A percentile compares a stretch with the other conserved stretches of the same genome.
These are phyloP conservation scores for Candida xiaguanensis DNA, from an alignment of 805 yeast genomes.

Conservation along the genomic window DNA sequence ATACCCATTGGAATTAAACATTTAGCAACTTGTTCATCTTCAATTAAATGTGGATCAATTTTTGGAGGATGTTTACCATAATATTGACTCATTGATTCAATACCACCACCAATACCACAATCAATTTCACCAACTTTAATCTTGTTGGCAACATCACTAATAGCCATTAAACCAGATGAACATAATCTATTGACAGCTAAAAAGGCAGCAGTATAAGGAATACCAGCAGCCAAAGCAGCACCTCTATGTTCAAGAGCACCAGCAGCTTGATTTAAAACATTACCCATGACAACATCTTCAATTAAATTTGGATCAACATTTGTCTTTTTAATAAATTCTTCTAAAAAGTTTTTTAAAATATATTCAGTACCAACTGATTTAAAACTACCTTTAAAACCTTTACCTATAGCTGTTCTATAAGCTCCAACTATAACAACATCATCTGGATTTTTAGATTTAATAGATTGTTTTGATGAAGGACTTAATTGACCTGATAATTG, in stretches of 20 bases:
- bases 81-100: constrained; percentile 88
- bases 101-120: constrained; percentile 89
- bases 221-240: constrained; percentile 85
- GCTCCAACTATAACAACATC: constrained; percentile 92
- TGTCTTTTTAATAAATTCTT: constrained; percentile 54
- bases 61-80: constrained; percentile 70
- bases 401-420: constrained; percentile 84
- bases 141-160: constrained; percentile 85
- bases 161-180: constrained; percentile 89
- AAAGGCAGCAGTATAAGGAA: constrained; percentile 77
- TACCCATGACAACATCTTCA: constrained; percentile 87
- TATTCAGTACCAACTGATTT: constrained; percentile 82
- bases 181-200: constrained; percentile 90
- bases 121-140: constrained; percentile 84
- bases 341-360: constrained; percentile 61
- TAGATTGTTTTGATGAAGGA: constrained; percentile 38
- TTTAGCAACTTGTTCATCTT: constrained; percentile 42
- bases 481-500: constrained; percentile 43
- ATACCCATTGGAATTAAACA: constrained; percentile 96
- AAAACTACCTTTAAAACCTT: constrained; percentile 83
- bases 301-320: constrained; percentile 50
- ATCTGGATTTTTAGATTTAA: constrained; percentile 62
- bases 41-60: constrained; percentile 31
- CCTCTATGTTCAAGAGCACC: constrained; percentile 96
- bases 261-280: constrained; percentile 87